Percentiles rank a stretch among this genome's conserved stretches.
Conservation (phyloP, 257 asterid species). For the Nicotiana sylvestris region DNA sequence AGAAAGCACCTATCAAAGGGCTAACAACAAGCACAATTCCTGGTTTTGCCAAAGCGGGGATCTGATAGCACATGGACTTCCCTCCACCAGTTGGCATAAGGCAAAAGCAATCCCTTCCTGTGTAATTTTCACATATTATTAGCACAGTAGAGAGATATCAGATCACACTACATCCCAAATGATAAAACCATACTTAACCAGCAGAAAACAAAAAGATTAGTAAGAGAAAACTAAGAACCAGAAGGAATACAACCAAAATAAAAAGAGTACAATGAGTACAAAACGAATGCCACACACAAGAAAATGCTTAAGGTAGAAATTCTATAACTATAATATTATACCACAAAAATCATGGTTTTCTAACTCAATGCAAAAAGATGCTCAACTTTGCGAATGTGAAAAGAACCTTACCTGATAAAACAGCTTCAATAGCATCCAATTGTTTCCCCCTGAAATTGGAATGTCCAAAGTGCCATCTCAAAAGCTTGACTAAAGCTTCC, state of each 20-base stretch:
- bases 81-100: conserved; percentile 99
- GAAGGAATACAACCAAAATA: not conserved
- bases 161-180: not conserved
- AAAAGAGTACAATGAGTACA: not conserved
- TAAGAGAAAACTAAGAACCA: not conserved
- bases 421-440: conserved; percentile 89
- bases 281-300: not conserved
- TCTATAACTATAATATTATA: not conserved
- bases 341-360: not conserved
- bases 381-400: not conserved
- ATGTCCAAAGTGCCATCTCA: conserved; percentile 96
- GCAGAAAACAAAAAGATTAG: not conserved
- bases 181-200: not conserved
- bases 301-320: not conserved
- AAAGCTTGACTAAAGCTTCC: conserved; percentile 83
- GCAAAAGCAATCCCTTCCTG: conserved; percentile 94
- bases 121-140: conserved; percentile 11
- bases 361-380: not conserved
- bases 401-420: conserved; percentile 66
- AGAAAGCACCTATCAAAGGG: conserved; percentile 82
- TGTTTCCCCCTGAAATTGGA: conserved; percentile 86
- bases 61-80: conserved; percentile 92
- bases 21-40: conserved; percentile 96
- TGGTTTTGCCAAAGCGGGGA: conserved; percentile 77
- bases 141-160: not conserved